A percentile compares a stretch with the other conserved stretches of the same genome.
phyloP scores from a whole-genome alignment of 2,329 filamentous ascomycete genomes.

The Botryotinia globosa region DNA sequence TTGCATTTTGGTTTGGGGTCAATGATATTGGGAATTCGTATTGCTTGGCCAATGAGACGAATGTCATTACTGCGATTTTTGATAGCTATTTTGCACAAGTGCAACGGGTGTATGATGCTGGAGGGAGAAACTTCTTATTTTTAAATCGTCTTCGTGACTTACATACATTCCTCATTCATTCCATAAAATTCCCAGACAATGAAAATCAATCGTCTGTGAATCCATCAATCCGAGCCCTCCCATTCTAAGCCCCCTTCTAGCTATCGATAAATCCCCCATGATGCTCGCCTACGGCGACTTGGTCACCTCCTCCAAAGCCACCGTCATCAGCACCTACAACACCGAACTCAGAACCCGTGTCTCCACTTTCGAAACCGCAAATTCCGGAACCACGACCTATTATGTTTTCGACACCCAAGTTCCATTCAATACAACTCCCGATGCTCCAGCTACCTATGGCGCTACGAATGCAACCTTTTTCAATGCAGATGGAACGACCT shows the following conservation, averaged over 20 bases:
- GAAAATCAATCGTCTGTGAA: no score
- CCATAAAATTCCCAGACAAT: not conserved
- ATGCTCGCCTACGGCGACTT: slow-evolving; percentile 6
- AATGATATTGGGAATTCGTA: slow-evolving; percentile 52
- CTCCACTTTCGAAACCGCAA: not conserved
- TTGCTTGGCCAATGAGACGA: slow-evolving; percentile 35
- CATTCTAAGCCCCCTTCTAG: not conserved
- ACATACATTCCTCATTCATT: no score
- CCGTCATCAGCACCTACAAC: not conserved
- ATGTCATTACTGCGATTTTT: slow-evolving; percentile 42
- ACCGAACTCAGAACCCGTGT: not conserved
- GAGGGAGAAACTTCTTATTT: slow-evolving; percentile 49
- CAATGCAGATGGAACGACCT: slow-evolving; percentile 27
- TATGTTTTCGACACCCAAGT: not conserved
- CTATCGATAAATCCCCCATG: not conserved
- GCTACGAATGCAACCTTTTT: slow-evolving; percentile 25
- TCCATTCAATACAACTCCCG: not conserved
- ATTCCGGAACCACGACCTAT: not conserved
- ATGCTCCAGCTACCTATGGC: slow-evolving; percentile 22
- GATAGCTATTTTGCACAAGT: slow-evolving; percentile 45
- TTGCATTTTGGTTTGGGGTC: slow-evolving; percentile 52
- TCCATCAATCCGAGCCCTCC: not conserved
- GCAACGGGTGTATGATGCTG: slow-evolving; percentile 45
- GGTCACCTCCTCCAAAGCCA: not conserved
- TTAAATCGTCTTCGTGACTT: slow-evolving; percentile 45